These are phyloP conservation scores for Hysterium pulicare DNA, from an alignment of 2,329 filamentous ascomycete genomes.

Conservation along the genomic window DNA sequence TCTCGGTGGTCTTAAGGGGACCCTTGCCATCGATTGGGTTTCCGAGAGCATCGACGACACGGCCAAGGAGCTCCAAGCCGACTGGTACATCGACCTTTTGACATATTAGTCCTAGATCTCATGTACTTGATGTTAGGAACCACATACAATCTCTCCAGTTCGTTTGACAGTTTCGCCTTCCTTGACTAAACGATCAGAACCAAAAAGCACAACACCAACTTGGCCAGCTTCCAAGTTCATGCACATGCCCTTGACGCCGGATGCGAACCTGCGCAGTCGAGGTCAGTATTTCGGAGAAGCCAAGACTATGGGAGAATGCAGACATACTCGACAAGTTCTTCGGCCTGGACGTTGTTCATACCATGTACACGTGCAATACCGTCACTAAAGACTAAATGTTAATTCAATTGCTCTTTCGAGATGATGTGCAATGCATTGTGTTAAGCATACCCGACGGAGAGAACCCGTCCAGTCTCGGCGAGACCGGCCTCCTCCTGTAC, in stretches of 20 bases:
- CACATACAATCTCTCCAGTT: slow-evolving; percentile 95
- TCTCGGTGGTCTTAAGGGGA: slow-evolving; percentile 86
- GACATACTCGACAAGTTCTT: slow-evolving; percentile 98
- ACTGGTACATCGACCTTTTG: slow-evolving; percentile 90
- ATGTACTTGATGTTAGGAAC: too few relatives aligned
- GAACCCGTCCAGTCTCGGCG: slow-evolving; percentile 97
- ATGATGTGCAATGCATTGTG: slow-evolving; percentile 24
- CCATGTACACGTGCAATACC: slow-evolving; percentile 99
- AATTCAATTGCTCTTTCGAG: slow-evolving; percentile 23
- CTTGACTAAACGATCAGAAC: slow-evolving; percentile 99
- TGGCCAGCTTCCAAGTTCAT: slow-evolving; percentile 99
- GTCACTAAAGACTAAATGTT: slow-evolving; percentile 65
- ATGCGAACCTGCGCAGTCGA: slow-evolving; percentile 73
- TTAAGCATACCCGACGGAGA: slow-evolving; percentile 90
- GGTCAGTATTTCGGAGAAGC: slow-evolving; percentile 30
- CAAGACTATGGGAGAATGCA: slow-evolving; percentile 9
- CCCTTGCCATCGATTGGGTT: slow-evolving; percentile 99
- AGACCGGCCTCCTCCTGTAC: slow-evolving; percentile 95
- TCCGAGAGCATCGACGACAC: slow-evolving; percentile 97
- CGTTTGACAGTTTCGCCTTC: slow-evolving; percentile 99
- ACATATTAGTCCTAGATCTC: slow-evolving; percentile 27
- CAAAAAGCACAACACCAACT: slow-evolving; percentile 99
- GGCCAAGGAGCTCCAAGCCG: slow-evolving; percentile 86
- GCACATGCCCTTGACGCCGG: slow-evolving; percentile 99
- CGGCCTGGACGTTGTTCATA: slow-evolving; percentile 99